Evolutionary conservation across 352 stramenopile species (phyloP).

Genomic region (Phytophthora pinifolia): DNA sequence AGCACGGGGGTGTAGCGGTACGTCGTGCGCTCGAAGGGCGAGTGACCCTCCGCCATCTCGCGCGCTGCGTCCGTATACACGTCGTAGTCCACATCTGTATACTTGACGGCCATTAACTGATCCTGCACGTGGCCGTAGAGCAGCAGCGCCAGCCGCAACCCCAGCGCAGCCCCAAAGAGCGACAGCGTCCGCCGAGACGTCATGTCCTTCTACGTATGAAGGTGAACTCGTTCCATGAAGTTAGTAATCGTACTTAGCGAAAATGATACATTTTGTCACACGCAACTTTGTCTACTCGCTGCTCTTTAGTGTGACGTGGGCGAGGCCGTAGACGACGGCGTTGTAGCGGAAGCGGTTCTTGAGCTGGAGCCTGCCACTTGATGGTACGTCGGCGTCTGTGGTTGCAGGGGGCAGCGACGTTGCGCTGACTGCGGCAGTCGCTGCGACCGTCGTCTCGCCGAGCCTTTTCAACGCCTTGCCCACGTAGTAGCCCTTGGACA

Average conservation of each 20-base stretch:
- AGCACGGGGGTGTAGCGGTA: slow-evolving; percentile 99
- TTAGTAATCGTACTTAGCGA: slow-evolving; percentile 12
- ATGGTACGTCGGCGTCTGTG: background rate
- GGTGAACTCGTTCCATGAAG: too few relatives aligned
- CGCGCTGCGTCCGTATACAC: slow-evolving; percentile 97
- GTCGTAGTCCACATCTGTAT: slow-evolving; percentile 99
- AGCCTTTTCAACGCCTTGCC: slow-evolving; percentile 64
- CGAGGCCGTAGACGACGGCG: slow-evolving; percentile 67
- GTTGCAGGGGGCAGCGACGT: background rate
- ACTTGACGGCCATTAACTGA: slow-evolving; percentile 85
- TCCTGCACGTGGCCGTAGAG: slow-evolving; percentile 82
- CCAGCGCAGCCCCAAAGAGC: slow-evolving; percentile 55
- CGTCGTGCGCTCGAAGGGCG: slow-evolving; percentile 96
- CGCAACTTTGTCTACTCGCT: slow-evolving; percentile 23
- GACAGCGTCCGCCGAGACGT: slow-evolving; percentile 27
- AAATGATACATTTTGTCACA: background rate
- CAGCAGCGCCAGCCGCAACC: slow-evolving; percentile 63
- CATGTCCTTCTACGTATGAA: background rate
- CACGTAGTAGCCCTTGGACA: slow-evolving; percentile 56
- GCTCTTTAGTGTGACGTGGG: slow-evolving; percentile 48
- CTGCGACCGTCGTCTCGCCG: slow-evolving; percentile 33
- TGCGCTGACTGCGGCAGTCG: background rate
- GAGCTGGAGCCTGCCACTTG: slow-evolving; percentile 35
- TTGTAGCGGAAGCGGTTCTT: slow-evolving; percentile 81
- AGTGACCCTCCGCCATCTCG: slow-evolving; percentile 85